A percentile compares a stretch with the other conserved stretches of the same genome.
These are phyloP conservation scores for Fusarium sp. DNA, from an alignment of 2,329 filamentous ascomycete species.

Conservation along the genomic window DNA sequence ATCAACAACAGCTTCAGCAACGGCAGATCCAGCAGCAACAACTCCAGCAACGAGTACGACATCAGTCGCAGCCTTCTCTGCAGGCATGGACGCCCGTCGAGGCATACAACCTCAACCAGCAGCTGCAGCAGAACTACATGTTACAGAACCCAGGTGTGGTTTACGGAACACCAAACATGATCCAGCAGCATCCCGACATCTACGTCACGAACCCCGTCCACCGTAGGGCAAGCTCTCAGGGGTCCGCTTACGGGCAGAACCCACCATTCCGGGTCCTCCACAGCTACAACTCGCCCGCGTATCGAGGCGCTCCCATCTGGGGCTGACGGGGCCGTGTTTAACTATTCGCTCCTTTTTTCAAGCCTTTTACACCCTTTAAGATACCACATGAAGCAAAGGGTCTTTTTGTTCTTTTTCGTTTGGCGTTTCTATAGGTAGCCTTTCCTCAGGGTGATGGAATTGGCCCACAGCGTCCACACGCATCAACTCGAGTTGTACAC, in stretches of 20 bases:
- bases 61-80: constrained; percentile 19
- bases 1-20: constrained; percentile 27
- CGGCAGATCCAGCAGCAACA: constrained; percentile 25
- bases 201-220: constrained; percentile 29
- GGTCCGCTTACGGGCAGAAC: constrained; percentile 32
- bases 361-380: constrained; percentile 11
- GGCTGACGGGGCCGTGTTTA: constrained; percentile 47
- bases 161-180: constrained; percentile 34
- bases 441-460: constrained; percentile 20
- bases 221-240: constrained; percentile 27
- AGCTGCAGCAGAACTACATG: constrained; percentile 36
- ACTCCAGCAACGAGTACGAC: constrained; percentile 5
- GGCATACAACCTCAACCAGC: constrained; percentile 33
- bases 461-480: constrained; percentile 38
- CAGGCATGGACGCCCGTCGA: constrained; percentile 34
- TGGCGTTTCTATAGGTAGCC: constrained; percentile 35
- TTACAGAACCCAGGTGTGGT: constrained; percentile 33
- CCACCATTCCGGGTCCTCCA: constrained; percentile 65
- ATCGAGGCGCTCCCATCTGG: constrained; percentile 67
- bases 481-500: constrained; percentile 27
- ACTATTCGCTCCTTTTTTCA: constrained; percentile 3
- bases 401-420: constrained; percentile 3
- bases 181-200: constrained; percentile 34
- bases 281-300: constrained; percentile 70
- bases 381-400: constrained; percentile 35